Percentiles rank a stretch among this genome's conserved stretches.
Evolutionary conservation across 805 yeast species (phyloP).

Genomic region (Wilhelminamyces savonicus): DNA sequence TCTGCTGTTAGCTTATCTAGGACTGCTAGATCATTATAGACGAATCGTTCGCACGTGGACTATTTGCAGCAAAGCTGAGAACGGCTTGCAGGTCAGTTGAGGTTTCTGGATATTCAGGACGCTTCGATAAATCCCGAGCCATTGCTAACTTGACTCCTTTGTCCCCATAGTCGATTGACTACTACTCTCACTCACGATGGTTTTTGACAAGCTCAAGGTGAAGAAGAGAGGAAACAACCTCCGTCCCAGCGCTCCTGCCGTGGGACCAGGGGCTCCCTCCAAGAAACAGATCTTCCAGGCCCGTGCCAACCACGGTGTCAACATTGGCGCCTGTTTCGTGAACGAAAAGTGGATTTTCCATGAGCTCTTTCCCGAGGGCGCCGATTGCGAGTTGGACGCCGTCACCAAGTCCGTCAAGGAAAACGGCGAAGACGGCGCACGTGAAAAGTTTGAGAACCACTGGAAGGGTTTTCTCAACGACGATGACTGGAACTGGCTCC

Average conservation of each 20-base stretch:
- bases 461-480: conserved; percentile 59
- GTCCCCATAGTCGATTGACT: too few relatives aligned
- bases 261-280: conserved; percentile 31
- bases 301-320: conserved; percentile 73
- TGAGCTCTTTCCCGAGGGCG: conserved; percentile 50
- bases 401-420: conserved; percentile 42
- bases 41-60: too few relatives aligned
- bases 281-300: conserved; percentile 47
- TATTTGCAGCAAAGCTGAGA: too few relatives aligned
- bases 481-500: conserved; percentile 77
- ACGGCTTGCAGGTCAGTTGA: too few relatives aligned
- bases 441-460: conserved; percentile 49
- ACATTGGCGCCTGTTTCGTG: conserved; percentile 76
- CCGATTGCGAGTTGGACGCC: conserved; percentile 71
- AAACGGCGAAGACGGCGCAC: conserved; percentile 50
- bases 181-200: too few relatives aligned
- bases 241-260: conserved; percentile 24
- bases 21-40: too few relatives aligned
- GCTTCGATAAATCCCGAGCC: too few relatives aligned
- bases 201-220: conserved; percentile 28
- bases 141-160: too few relatives aligned
- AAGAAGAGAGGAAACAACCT: conserved; percentile 19
- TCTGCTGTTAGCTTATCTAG: too few relatives aligned
- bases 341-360: conserved; percentile 76
- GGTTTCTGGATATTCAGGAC: too few relatives aligned